Conservation (phyloP, 441 rosid species). For the Raphanus hybrid region DNA sequence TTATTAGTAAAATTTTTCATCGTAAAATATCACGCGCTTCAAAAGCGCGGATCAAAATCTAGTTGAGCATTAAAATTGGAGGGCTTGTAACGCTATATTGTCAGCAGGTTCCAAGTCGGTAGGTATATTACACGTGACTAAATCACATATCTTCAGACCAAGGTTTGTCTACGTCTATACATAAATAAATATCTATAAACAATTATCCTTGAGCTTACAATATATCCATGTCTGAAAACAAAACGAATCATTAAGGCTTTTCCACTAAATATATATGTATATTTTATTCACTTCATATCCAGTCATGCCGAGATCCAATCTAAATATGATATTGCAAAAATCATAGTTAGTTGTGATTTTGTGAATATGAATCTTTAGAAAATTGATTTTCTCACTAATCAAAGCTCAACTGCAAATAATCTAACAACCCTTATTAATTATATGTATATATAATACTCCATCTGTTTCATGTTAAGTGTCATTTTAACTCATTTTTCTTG, state of each 20-base stretch:
- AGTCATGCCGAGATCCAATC: conserved; percentile 23
- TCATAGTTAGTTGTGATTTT: not conserved
- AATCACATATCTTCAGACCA: conserved; percentile 32
- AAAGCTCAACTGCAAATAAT: not conserved
- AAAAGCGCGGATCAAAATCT: too few relatives aligned
- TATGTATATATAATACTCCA: too few relatives aligned
- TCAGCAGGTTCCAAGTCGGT: not conserved
- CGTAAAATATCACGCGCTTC: too few relatives aligned
- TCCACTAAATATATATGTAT: conserved; percentile 4
- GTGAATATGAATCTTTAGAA: not conserved
- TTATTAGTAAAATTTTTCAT: too few relatives aligned
- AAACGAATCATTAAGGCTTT: conserved; percentile 25
- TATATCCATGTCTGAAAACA: conserved; percentile 12
- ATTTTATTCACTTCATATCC: conserved; percentile 24
- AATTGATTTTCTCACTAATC: not conserved
- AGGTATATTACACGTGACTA: conserved; percentile 30
- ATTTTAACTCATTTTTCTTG: too few relatives aligned
- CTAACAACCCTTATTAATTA: too few relatives aligned
- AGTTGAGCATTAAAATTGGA: too few relatives aligned
- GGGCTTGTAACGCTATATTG: too few relatives aligned
- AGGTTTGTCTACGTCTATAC: conserved; percentile 17
- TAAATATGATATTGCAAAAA: not conserved
- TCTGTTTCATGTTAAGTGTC: too few relatives aligned
- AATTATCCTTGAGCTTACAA: too few relatives aligned
- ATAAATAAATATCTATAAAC: not conserved